phyloP scores from a whole-genome alignment of 2,329 filamentous ascomycete genomes.

The Neofusicoccum kwambonambiense region DNA sequence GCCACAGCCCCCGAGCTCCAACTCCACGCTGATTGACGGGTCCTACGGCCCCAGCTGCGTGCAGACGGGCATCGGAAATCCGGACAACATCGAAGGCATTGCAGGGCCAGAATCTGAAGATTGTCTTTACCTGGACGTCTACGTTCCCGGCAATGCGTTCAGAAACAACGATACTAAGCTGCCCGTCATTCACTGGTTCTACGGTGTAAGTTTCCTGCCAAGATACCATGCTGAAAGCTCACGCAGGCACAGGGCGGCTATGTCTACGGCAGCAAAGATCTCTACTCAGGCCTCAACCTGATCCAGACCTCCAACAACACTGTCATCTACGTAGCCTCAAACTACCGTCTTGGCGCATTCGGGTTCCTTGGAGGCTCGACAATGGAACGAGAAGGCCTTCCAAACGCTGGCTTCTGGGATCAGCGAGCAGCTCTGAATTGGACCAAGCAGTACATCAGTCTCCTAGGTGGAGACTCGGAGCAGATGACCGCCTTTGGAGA shows the following conservation, averaged over 20 bases:
- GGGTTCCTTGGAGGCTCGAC: slow-evolving; percentile 49
- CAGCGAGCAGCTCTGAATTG: slow-evolving; percentile 49
- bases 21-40: not conserved
- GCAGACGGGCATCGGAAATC: slow-evolving; percentile 5
- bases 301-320: slow-evolving; percentile 40
- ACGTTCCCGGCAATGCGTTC: slow-evolving; percentile 46
- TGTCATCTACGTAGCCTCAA: slow-evolving; percentile 49
- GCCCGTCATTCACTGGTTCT: slow-evolving; percentile 49
- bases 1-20: slow-evolving; percentile 34
- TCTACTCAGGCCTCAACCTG: slow-evolving; percentile 41
- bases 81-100: not conserved
- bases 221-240: slow-evolving; percentile 27
- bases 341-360: slow-evolving; percentile 47
- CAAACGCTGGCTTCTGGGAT: slow-evolving; percentile 44
- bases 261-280: slow-evolving; percentile 44
- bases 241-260: slow-evolving; percentile 27
- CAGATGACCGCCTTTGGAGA: slow-evolving; percentile 52
- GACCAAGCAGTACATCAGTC: slow-evolving; percentile 48
- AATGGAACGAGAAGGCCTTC: slow-evolving; percentile 42
- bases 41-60: not conserved
- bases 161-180: slow-evolving; percentile 36
- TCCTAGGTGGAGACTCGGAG: slow-evolving; percentile 49
- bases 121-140: slow-evolving; percentile 53
- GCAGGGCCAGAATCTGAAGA: slow-evolving; percentile 37
- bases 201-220: slow-evolving; percentile 29